phyloP scores from a whole-genome alignment of 257 asterid species.

The Eucommia ulmoides region DNA sequence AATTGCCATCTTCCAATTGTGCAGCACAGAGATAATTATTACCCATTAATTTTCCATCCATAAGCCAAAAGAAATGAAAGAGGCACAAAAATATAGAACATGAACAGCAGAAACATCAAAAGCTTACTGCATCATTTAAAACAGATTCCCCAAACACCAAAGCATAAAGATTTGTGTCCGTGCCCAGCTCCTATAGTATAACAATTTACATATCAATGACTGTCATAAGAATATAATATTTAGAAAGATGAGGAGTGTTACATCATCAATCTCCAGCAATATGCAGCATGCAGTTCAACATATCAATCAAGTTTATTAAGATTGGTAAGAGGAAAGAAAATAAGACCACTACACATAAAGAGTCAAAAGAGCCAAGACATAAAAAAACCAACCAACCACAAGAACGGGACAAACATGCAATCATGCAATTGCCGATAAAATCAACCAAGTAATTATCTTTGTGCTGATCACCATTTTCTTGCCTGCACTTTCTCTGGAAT shows the following conservation, averaged over 20 bases:
- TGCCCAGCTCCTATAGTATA: conserved; percentile 76
- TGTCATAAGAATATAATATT: too few species aligned
- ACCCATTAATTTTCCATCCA: conserved; percentile 1
- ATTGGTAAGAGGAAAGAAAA: not conserved
- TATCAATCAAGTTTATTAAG: not conserved
- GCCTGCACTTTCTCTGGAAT: too few species aligned
- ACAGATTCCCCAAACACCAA: conserved; percentile 98
- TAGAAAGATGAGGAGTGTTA: too few species aligned
- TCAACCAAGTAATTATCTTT: too few species aligned
- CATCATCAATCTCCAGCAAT: too few species aligned
- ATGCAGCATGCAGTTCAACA: not conserved
- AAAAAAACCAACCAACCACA: too few species aligned
- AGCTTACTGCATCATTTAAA: conserved; percentile 93
- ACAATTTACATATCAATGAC: conserved; percentile 10
- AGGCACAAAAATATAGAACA: conserved; percentile 4
- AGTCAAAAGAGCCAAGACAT: too few species aligned
- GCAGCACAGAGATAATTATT: conserved; percentile 14
- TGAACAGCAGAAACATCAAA: conserved; percentile 6
- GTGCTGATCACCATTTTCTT: too few species aligned
- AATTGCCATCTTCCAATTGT: conserved; percentile 86
- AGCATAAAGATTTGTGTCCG: conserved; percentile 89
- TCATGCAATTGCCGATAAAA: too few species aligned
- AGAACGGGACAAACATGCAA: too few species aligned
- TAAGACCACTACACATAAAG: too few species aligned
- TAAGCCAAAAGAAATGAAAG: conserved; percentile 8